Base-by-base conservation (phyloP, 257 asterid genomes). In the Salvia hispanica region DNA sequence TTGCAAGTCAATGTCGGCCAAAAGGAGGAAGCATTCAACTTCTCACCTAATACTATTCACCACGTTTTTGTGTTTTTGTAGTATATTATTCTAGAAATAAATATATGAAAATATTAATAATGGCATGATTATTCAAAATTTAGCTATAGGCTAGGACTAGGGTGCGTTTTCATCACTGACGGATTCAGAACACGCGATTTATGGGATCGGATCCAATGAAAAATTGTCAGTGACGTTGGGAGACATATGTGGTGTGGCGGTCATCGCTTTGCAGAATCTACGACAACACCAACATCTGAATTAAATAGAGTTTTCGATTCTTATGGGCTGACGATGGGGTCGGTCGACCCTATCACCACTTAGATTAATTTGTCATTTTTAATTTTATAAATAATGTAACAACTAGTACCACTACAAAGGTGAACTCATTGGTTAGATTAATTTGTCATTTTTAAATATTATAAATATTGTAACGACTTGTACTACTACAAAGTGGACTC, bases 11-110 rank as follows among this genome's bases (percentile, higher is more conserved):
- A 57, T 34, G 63, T 57, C 25, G 63, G 8, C 45, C 63, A 52
- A 58, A 58, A 37, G 64, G 37, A 14, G 64, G 64, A 36, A n/a
- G 16, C 48, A 14, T 37, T 36, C 48, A 14, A 58, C 28, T 37
- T 6, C 12, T n/a, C 33, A n/a, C 45, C 36, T 7, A 58, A 36
- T 36, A 14, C 46, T 53, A 58, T 36, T 36, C 48, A 37, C 14
- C 64, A 58, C 64, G 64, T 58, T 58, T 58, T 39, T 37, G 3
- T 4, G 42, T 39, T 59, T 39, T 59, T 4, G 9, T 16, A 25
- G 31, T 25, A 25, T 33, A 1, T 59, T 59, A 39, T 3, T 59
- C 9, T 58, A 34, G 31, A n/a, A 34, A 36, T 25, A 14, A 7
- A 37, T 51, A 21, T 54, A 54, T 25, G 12, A 2, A 54, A 52